Evolutionary conservation across 2,329 filamentous ascomycete genomes (phyloP), one percentile per base, ranked within the genome.

Genomic region (Anisogramma anomala): DNA sequence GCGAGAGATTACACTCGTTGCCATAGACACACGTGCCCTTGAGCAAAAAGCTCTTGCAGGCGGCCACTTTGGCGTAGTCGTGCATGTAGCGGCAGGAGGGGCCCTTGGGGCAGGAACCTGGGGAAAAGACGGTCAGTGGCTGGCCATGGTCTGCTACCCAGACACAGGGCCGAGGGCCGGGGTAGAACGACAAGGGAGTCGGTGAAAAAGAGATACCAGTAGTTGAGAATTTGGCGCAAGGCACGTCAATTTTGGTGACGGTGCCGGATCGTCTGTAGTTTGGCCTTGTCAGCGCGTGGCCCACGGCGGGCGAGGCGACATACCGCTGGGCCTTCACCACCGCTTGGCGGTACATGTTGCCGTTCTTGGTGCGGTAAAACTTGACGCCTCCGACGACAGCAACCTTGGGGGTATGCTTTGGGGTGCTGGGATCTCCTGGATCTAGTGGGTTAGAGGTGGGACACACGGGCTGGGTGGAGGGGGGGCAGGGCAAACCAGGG

Each of bases 51-150:
- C 84, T 79, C 62, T 85, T 91, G 77, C 91, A 98, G 42, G 91
- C 79, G 42, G 89, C 84, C 54, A 94, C 84, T 64, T 85, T 94
- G 57, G 77, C 69, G 31, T 83, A 75, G 56, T 98, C 84, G 68
- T 98, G 91, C 36, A 79, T 67, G 57, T 82, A 91, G 41, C 74
- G 80, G 62, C 91, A 98, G 35, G 65, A 67, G 6, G 82, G 81
- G 45, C 89, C 88, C 60, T 85, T 85, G 42, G 77, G 69, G 61
- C 91, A 98, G 50, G 80, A 81, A 65, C 91, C 91, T 94, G 69
- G 26, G 59, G 42, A 45, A 36, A 35, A 48, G 48, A 26, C 48
- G 17, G 44, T 46, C 17, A 46, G 44, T 18, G 17, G 18, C 19
- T 25, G 34, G 20, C 30, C 28, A 14, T 40, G 9, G 26, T 22